These are phyloP conservation scores for Parvularia atlantis DNA, from an alignment of 78 protist species.

Conservation along the genomic window DNA sequence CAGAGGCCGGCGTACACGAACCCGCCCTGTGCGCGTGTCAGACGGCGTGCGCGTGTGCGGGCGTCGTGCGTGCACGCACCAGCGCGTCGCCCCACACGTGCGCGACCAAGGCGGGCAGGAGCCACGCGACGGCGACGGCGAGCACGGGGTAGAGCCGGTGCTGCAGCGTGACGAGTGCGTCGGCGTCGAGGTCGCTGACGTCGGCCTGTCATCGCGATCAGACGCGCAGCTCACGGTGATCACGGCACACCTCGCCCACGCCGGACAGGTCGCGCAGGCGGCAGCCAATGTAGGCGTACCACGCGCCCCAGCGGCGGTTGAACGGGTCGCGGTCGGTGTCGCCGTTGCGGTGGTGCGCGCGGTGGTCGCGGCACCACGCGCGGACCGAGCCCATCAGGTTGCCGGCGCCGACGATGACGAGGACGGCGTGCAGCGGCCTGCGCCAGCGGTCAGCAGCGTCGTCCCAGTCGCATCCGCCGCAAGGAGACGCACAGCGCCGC, in stretches of 20 bases:
- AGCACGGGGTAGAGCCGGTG: slow-evolving; percentile 20
- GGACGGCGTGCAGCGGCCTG: background rate
- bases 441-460: background rate
- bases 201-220: too few species aligned
- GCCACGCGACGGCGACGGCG: slow-evolving; percentile 1
- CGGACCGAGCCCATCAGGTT: slow-evolving; percentile 26
- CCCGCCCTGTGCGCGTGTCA: slow-evolving; percentile 8
- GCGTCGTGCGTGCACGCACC: background rate
- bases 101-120: slow-evolving; percentile 14
- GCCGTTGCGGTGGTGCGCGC: slow-evolving; percentile 36
- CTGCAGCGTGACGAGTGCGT: slow-evolving; percentile 15
- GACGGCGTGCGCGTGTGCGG: background rate
- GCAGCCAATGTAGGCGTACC: slow-evolving; percentile 29
- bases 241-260: background rate
- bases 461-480: too few species aligned
- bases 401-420: slow-evolving; percentile 5
- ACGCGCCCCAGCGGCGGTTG: slow-evolving; percentile 7
- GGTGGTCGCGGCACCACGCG: slow-evolving; percentile 32
- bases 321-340: slow-evolving; percentile 38
- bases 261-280: slow-evolving; percentile 6
- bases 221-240: background rate
- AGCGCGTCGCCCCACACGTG: background rate
- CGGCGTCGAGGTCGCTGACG: slow-evolving; percentile 11
- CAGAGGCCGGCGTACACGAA: slow-evolving; percentile 10
- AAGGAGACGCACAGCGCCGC: too few species aligned